Conservation (phyloP, 306 rosid species). For the Cicer judaicum region DNA sequence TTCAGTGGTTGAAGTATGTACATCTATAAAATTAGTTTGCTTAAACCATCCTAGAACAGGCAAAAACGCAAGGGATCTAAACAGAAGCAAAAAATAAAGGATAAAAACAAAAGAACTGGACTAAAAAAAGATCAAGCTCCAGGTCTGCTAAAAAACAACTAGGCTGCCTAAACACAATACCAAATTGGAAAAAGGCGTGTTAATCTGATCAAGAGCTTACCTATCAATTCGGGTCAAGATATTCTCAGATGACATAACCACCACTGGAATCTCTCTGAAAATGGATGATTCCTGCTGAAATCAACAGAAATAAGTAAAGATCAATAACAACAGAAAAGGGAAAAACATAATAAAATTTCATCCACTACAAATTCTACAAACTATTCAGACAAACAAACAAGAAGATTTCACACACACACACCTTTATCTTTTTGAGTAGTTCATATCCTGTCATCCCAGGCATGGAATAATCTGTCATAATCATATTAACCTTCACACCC, state of each 20-base stretch:
- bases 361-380: background rate
- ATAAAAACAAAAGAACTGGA: background rate
- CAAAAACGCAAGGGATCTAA: background rate
- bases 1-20: constrained; percentile 3
- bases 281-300: constrained; percentile 83
- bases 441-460: constrained; percentile 99
- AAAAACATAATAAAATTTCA: background rate
- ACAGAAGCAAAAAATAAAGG: background rate
- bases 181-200: background rate
- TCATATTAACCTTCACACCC: constrained; percentile 85
- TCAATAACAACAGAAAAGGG: background rate
- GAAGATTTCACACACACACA: constrained; percentile 28
- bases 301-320: constrained; percentile 21
- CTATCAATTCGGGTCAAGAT: constrained; percentile 85
- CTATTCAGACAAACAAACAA: background rate
- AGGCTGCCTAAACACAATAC: constrained; percentile 15
- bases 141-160: constrained; percentile 1
- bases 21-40: background rate
- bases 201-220: constrained; percentile 51
- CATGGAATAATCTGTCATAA: constrained; percentile 97
- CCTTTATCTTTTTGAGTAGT: constrained; percentile 91
- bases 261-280: constrained; percentile 89
- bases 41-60: background rate
- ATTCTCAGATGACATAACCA: constrained; percentile 95
- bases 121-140: background rate